phyloP scores from a whole-genome alignment of 306 rosid genomes.

The Trichosanthes truncata region DNA sequence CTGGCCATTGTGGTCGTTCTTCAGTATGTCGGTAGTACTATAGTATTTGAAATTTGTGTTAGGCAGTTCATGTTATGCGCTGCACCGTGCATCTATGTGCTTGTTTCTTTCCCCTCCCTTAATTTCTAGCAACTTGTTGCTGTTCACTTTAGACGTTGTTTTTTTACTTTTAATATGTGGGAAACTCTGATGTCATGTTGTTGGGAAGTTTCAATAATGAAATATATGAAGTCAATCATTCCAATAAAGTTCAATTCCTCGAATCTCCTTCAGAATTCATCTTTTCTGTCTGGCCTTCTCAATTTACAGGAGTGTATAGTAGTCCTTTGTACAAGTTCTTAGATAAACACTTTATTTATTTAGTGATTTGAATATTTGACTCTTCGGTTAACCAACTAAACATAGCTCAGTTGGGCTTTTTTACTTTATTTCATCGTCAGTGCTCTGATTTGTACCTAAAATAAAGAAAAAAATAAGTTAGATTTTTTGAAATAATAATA shows the following conservation, averaged over 20 bases:
- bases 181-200: not conserved
- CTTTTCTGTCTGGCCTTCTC: not conserved
- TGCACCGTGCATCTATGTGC: not conserved
- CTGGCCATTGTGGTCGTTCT: not conserved
- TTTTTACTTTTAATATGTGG: not conserved
- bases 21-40: not conserved
- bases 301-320: not conserved
- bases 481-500: no score
- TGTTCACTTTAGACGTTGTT: not conserved
- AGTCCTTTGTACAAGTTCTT: not conserved
- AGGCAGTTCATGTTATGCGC: not conserved
- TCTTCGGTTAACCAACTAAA: no score
- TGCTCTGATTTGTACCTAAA: not conserved
- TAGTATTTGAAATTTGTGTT: not conserved
- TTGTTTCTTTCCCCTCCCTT: not conserved
- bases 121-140: not conserved
- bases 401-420: no score
- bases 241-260: not conserved
- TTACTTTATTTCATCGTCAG: not conserved
- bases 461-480: not conserved
- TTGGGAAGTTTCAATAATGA: constrained; percentile 8
- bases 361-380: no score
- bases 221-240: not conserved
- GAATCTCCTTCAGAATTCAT: not conserved
- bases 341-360: not conserved